A percentile compares a stretch with the other conserved stretches of the same genome.
These are phyloP conservation scores for Lolium multiflorum DNA, from an alignment of 176 grass and related monocot species.

Conservation along the genomic window DNA sequence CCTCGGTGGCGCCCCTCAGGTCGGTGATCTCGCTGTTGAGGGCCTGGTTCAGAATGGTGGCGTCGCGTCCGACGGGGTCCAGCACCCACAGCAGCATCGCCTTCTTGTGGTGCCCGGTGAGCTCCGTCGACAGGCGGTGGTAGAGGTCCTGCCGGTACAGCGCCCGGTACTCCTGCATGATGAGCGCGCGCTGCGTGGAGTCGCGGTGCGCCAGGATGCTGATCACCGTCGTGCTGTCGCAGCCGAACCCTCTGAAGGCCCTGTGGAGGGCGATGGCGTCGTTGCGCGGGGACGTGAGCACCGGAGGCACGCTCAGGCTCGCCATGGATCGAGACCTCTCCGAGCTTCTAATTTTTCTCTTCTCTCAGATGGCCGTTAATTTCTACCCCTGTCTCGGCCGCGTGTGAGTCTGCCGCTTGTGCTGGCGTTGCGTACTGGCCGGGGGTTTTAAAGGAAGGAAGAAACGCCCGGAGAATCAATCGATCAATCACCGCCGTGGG, in stretches of 20 bases:
- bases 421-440: neutral
- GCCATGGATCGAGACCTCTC: constrained; percentile 38
- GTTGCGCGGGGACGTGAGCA: constrained; percentile 60
- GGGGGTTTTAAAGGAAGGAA: neutral
- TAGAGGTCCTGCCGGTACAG: constrained; percentile 66
- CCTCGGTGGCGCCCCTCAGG: constrained; percentile 64
- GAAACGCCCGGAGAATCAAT: neutral
- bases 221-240: constrained; percentile 72
- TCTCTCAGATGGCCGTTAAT: neutral
- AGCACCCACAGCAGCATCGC: constrained; percentile 84
- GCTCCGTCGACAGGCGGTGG: constrained; percentile 67
- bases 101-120: constrained; percentile 68
- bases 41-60: constrained; percentile 61
- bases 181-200: constrained; percentile 52
- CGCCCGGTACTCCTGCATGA: constrained; percentile 70
- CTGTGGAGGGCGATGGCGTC: constrained; percentile 91
- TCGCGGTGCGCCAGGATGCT: constrained; percentile 82
- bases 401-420: neutral
- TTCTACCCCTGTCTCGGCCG: too few species aligned
- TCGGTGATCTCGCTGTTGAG: constrained; percentile 62
- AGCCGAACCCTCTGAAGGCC: constrained; percentile 91
- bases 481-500: neutral
- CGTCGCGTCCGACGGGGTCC: constrained; percentile 78
- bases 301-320: constrained; percentile 74
- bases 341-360: neutral